A percentile compares a stretch with the other conserved stretches of the same genome.
These are phyloP conservation scores for Phlyctochytrium planicorne DNA, from an alignment of 192 early-diverging fungal species.

Conservation along the genomic window DNA sequence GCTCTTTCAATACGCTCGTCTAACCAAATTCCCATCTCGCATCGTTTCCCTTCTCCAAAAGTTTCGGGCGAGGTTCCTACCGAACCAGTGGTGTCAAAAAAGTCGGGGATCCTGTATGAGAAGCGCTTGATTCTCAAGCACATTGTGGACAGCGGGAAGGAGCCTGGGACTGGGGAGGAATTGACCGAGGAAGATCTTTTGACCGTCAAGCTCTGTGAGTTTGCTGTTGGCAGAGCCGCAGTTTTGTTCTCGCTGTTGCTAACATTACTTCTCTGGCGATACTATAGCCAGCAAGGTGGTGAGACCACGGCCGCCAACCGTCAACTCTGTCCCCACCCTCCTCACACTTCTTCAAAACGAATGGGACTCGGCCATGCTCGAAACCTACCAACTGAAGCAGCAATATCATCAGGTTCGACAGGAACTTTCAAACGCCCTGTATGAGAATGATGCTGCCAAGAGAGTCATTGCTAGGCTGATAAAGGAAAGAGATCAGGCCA, in stretches of 20 bases:
- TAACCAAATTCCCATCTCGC: too few species aligned
- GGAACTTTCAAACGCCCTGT: slow-evolving; percentile 91
- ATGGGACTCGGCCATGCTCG: slow-evolving; percentile 95
- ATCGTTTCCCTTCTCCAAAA: too few species aligned
- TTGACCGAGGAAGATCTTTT: slow-evolving; percentile 72
- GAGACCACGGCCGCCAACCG: slow-evolving; percentile 83
- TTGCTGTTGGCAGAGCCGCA: too few species aligned
- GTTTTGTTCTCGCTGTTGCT: background rate
- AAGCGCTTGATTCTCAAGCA: slow-evolving; percentile 84
- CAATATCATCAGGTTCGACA: slow-evolving; percentile 88
- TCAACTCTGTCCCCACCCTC: slow-evolving; percentile 89
- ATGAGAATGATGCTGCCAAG: slow-evolving; percentile 95
- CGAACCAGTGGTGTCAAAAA: slow-evolving; percentile 85
- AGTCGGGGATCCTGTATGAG: slow-evolving; percentile 86
- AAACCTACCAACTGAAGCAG: slow-evolving; percentile 89
- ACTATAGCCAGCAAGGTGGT: slow-evolving; percentile 49
- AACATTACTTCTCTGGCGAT: background rate
- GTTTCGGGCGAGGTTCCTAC: slow-evolving; percentile 89
- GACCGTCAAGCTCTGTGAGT: slow-evolving; percentile 56
- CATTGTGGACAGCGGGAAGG: slow-evolving; percentile 76
- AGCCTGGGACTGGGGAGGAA: slow-evolving; percentile 77
- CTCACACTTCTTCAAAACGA: slow-evolving; percentile 90
- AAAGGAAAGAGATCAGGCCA: slow-evolving; percentile 88
- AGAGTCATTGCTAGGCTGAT: slow-evolving; percentile 90
- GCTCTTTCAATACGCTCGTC: too few species aligned